Conservation (phyloP, 2,329 filamentous ascomycete species). For the Helotiales sp. region DNA sequence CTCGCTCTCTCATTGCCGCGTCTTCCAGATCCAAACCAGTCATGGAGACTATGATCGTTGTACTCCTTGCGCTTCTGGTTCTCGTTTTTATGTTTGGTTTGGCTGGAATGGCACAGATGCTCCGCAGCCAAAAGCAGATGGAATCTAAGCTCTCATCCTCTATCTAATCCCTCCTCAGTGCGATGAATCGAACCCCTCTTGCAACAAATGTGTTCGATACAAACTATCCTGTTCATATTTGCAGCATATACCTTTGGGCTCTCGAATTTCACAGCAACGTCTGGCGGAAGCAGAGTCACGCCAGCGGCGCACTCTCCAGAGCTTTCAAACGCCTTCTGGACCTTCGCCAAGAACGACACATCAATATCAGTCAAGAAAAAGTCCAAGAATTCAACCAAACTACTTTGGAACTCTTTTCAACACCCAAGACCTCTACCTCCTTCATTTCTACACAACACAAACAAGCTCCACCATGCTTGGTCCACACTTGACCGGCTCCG, state of each 20-base stretch:
- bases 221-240: constrained; percentile 26
- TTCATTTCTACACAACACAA: constrained; percentile 27
- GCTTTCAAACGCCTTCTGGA: not conserved
- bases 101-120: constrained; percentile 26
- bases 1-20: not conserved
- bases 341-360: too few species aligned
- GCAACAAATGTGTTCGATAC: constrained; percentile 23
- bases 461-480: constrained; percentile 23
- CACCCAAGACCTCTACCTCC: constrained; percentile 22
- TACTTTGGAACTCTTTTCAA: constrained; percentile 6
- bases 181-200: constrained; percentile 30
- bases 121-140: constrained; percentile 12
- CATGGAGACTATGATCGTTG: constrained; percentile 18
- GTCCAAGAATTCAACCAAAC: not conserved
- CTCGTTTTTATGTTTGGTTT: constrained; percentile 16
- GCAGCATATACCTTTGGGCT: constrained; percentile 10
- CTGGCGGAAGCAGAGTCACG: not conserved
- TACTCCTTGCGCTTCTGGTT: constrained; percentile 5
- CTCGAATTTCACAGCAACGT: not conserved
- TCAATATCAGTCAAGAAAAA: not conserved
- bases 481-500: constrained; percentile 17
- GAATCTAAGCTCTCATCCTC: not conserved
- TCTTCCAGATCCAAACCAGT: not conserved
- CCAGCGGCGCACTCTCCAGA: not conserved
- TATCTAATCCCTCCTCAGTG: constrained; percentile 16